Evolutionary conservation across 1,284 basidiomycete species (phyloP), one percentile per base, ranked within the genome.

Genomic region (Trichosporon inkin): DNA sequence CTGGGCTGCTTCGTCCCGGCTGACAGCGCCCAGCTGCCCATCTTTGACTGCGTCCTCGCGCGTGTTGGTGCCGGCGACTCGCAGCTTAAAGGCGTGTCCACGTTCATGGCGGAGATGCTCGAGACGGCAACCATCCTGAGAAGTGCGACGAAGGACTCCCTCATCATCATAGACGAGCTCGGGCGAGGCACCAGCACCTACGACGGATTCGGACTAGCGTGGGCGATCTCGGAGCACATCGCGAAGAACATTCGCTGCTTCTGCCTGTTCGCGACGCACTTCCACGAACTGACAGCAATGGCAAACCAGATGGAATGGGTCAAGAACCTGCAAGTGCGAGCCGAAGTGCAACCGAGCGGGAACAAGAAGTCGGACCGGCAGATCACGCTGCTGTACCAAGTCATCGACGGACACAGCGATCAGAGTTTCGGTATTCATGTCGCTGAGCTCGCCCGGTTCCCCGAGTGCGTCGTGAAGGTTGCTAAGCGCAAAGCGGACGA

Each of bases 91-190:
- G 96, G 95, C 16, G 91, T 99, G 3, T 96, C 92, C 32, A 99
- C 96, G 0, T 99, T 99, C 75, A 99, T 99, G 95, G 93, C 94
- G 3, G 96, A 99, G 80, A 99, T 99, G 96, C 66, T 79, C n/a
- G 78, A 80, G 77, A 99, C 94, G 0, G 94, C 96, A 0, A 93
- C 92, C 0, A 99, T 99, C 70, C 83, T 99, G 51, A 85, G 89
- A 88, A 88, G 90, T 37, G 94, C 96, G 2, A 91, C 92, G 0
- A 86, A 86, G 66, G 87, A 99, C 77, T 97, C 93, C 1, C 80
- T 99, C 41, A 90, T 99, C 67, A 96, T 99, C 73, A 99, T 99
- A 58, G 96, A 99, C 76, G 96, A 99, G 78, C 85, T 99, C 0
- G 95, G 95, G 34, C 83, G 95, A 80, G 95, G 94, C n/a, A 99